Evolutionary conservation across 2,329 filamentous ascomycete genomes (phyloP).

Genomic region (Alternaria hordeiaustralica): DNA sequence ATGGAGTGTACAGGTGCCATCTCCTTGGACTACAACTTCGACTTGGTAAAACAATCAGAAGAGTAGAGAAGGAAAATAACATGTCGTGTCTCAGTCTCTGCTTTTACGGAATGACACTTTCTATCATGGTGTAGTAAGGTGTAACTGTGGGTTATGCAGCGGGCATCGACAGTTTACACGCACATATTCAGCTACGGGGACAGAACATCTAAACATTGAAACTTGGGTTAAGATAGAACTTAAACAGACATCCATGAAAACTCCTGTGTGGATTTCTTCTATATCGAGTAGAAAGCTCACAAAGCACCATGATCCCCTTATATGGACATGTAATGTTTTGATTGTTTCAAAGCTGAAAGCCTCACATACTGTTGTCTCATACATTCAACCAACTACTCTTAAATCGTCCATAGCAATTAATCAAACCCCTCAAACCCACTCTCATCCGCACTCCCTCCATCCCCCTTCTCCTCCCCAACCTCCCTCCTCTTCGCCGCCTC

Average conservation of each 20-base stretch:
- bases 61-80: neutral
- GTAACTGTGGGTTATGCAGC: neutral
- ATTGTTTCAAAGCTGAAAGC: neutral
- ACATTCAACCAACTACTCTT: neutral
- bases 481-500: conserved; percentile 44
- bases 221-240: neutral
- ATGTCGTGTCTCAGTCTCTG: neutral
- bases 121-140: neutral
- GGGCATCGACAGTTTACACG: neutral
- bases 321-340: neutral
- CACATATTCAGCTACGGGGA: neutral
- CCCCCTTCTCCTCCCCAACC: conserved; percentile 21
- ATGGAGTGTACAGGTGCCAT: neutral
- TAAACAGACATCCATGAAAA: neutral
- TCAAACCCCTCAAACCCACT: conserved; percentile 52
- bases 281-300: neutral
- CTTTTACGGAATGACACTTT: neutral
- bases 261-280: neutral
- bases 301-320: neutral
- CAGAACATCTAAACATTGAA: neutral
- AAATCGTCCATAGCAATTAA: neutral
- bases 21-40: neutral
- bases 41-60: neutral
- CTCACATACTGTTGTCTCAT: neutral
- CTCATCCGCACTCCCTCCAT: conserved; percentile 9